Evolutionary conservation across 73 alveolate genomes (phyloP).

Genomic region (Effrenium voratum): DNA sequence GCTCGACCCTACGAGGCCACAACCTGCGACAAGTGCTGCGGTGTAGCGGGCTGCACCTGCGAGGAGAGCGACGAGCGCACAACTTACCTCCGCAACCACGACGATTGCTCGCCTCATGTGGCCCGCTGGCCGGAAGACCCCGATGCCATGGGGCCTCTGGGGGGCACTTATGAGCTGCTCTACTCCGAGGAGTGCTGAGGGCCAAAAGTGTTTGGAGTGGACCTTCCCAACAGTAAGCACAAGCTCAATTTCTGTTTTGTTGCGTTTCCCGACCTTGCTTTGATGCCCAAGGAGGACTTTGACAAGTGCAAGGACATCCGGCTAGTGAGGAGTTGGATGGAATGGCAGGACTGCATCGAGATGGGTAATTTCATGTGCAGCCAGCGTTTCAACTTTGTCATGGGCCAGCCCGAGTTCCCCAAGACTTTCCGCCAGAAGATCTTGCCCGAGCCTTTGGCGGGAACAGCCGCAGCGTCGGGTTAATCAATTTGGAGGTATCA

Average conservation of each 20-base stretch:
- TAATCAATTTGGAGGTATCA: too few species aligned
- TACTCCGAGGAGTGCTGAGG: too few species aligned
- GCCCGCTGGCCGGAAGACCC: conserved; percentile 81
- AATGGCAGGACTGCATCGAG: conserved; percentile 81
- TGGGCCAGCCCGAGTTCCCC: conserved; percentile 21
- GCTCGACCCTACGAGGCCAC: too few species aligned
- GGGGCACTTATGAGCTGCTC: conserved; percentile 50
- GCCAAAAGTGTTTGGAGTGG: too few species aligned
- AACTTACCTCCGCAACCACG: conserved; percentile 45
- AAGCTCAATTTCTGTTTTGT: too few species aligned
- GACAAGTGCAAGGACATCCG: not conserved
- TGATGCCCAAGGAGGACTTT: too few species aligned
- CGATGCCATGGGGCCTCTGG: conserved; percentile 37
- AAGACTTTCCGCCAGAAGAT: not conserved
- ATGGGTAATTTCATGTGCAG: conserved; percentile 73
- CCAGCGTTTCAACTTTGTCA: conserved; percentile 17
- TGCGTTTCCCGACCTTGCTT: too few species aligned
- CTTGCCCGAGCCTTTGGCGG: conserved; percentile 53
- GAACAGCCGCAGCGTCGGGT: too few species aligned
- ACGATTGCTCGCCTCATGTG: conserved; percentile 66
- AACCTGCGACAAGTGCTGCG: too few species aligned
- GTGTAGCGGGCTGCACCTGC: too few species aligned
- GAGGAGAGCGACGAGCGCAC: too few species aligned
- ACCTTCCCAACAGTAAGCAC: too few species aligned
- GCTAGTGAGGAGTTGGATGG: conserved; percentile 38